Evolutionary conservation across 2,329 filamentous ascomycete species (phyloP).

Genomic region (Sarocladium kiliense): DNA sequence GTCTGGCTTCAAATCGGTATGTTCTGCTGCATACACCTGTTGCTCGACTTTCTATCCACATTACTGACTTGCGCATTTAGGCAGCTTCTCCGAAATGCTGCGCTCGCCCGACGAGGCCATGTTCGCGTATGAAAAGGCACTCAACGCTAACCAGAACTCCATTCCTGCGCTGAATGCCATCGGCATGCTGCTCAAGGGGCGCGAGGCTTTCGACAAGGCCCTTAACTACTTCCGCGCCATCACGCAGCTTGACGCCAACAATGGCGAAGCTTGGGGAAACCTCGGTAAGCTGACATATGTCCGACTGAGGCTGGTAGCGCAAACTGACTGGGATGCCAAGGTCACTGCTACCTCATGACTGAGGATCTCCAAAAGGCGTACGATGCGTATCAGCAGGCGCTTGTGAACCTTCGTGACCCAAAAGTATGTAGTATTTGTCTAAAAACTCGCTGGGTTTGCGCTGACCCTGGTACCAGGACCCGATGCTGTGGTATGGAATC

Average conservation of each 20-base stretch:
- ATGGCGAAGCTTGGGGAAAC: conserved; percentile 95
- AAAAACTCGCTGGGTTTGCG: not conserved
- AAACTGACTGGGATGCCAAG: conserved; percentile 35
- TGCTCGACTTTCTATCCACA: not conserved
- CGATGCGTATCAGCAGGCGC: conserved; percentile 88
- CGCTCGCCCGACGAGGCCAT: conserved; percentile 86
- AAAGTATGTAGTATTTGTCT: conserved; percentile 56
- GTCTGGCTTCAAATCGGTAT: conserved; percentile 92
- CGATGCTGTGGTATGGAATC: conserved; percentile 98
- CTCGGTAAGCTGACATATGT: conserved; percentile 55
- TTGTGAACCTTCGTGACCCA: conserved; percentile 87
- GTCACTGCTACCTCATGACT: conserved; percentile 99
- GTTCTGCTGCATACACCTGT: conserved; percentile 22
- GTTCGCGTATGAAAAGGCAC: conserved; percentile 82
- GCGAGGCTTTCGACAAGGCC: conserved; percentile 90
- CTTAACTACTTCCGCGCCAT: conserved; percentile 91
- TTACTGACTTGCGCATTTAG: conserved; percentile 38
- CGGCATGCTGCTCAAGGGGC: conserved; percentile 81
- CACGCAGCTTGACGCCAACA: conserved; percentile 79
- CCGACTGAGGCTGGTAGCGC: not conserved
- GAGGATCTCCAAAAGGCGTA: conserved; percentile 97
- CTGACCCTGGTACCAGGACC: conserved; percentile 55
- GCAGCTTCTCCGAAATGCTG: conserved; percentile 80
- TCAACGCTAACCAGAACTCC: conserved; percentile 83
- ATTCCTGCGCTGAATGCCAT: conserved; percentile 92